Evolutionary conservation across 192 early-diverging fungal genomes (phyloP).

Genomic region (Rhizophagus sp.): DNA sequence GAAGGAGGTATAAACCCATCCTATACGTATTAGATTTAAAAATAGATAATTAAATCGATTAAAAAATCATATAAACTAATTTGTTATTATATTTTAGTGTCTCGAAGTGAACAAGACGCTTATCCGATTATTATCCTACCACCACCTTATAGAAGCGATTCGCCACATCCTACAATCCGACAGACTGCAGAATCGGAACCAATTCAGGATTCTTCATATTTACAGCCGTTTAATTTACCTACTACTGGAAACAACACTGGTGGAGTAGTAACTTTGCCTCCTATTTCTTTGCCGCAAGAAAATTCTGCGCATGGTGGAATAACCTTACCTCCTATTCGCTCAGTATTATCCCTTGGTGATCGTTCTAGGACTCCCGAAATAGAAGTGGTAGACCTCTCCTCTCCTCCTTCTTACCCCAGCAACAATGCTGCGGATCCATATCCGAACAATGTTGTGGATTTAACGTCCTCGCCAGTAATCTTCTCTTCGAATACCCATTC

Average conservation of each 20-base stretch:
- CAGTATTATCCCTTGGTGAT: background rate
- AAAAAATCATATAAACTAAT: too few species aligned
- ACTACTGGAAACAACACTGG: background rate
- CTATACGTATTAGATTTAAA: background rate
- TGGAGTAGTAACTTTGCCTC: constrained; percentile 1
- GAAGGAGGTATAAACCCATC: background rate
- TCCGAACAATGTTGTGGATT: background rate
- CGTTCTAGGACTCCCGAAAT: background rate
- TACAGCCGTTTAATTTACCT: background rate
- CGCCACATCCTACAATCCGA: background rate
- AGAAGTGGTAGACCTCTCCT: background rate
- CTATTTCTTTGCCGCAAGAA: constrained; percentile 8
- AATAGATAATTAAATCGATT: background rate
- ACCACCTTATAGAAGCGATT: background rate
- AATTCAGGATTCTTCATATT: background rate
- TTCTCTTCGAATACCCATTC: background rate
- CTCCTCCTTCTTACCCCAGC: background rate
- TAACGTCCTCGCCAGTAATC: background rate
- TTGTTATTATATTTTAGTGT: background rate
- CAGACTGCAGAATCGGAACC: background rate
- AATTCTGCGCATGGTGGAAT: constrained; percentile 12
- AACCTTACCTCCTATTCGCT: constrained; percentile 9
- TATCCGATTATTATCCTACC: background rate
- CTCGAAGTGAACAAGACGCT: background rate
- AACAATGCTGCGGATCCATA: background rate